Base-by-base conservation (phyloP, 2,329 filamentous ascomycete species). In the Sarocladiaceae sp. region DNA sequence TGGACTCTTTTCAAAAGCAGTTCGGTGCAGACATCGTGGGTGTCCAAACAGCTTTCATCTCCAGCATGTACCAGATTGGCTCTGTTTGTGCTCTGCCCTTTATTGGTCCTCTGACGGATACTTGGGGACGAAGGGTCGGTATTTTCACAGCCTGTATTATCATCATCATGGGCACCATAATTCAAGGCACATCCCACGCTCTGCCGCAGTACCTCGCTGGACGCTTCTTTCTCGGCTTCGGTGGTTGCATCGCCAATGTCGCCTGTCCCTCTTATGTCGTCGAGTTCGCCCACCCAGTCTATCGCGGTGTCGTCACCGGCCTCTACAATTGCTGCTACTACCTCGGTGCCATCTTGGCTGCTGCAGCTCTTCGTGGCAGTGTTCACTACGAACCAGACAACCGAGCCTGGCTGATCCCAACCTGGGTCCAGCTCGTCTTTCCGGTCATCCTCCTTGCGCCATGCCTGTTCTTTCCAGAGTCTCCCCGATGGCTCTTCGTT, bases 151-250 rank as follows among this genome's bases (percentile, higher is more conserved):
- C 75, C 13, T 67, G 73, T 3, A 26, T 68, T 2, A 66, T 78
- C 28, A 68, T 78, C 54, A 72, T 78, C 48, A 54, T 74, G 39
- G 63, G 62, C 33, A 61, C 61, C 44, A 56, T 60, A 47, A 53
- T 64, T 44, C 23, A 29, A 5, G 47, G 47, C 33, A 23, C 18
- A 20, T 37, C 47, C 2, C 47, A 33, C 12, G 22, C 23, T 11
- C 15, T 59, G 54, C 64, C 64, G 10, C 71, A 75, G 53, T 78
- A 77, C 58, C 73, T 78, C 64, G 75, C 74, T 39, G 80, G 80
- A n/a, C 75, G 80, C 25, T 84, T 85, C 65, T 64, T 85, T 18
- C 74, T 85, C 3, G 82, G 82, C 51, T 84, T 63, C 31, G 62
- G 62, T 50, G 73, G 76, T 23, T 70, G 71, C 37, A 71, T 78